Evolutionary conservation across 352 stramenopile genomes (phyloP).

Genomic region (Blastocystis sp.): DNA sequence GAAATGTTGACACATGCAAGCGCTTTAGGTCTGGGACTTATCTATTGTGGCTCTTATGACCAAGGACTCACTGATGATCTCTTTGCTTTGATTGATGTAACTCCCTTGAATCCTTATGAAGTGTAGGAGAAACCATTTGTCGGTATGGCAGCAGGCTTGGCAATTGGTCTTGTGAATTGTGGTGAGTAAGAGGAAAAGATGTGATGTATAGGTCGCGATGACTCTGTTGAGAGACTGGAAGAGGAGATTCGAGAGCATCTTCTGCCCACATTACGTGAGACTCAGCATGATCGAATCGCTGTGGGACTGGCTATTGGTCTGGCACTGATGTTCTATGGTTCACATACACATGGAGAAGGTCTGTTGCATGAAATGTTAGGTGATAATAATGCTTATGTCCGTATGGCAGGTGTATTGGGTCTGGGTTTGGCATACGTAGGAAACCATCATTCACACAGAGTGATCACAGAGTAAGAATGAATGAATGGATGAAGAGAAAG

Average conservation of each 20-base stretch:
- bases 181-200: not conserved
- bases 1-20: constrained; percentile 94
- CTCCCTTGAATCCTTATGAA: constrained; percentile 75
- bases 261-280: constrained; percentile 92
- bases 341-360: constrained; percentile 85
- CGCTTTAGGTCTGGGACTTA: constrained; percentile 89
- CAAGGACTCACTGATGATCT: constrained; percentile 14
- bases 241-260: constrained; percentile 81
- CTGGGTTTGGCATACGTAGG: constrained; percentile 77
- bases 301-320: constrained; percentile 90
- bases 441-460: not conserved
- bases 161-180: constrained; percentile 84
- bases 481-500: constrained; percentile 68
- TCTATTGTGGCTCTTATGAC: constrained; percentile 66
- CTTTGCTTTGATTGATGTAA: constrained; percentile 72
- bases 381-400: constrained; percentile 82
- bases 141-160: constrained; percentile 89
- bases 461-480: not conserved
- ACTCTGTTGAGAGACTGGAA: constrained; percentile 46
- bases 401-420: constrained; percentile 92
- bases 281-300: constrained; percentile 99
- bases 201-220: constrained; percentile 70
- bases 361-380: constrained; percentile 91
- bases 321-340: constrained; percentile 77
- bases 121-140: constrained; percentile 91